A percentile compares a stretch with the other conserved stretches of the same genome.
Evolutionary conservation across 345 rosid genomes (phyloP).

Genomic region (Toxicodendron radicans): DNA sequence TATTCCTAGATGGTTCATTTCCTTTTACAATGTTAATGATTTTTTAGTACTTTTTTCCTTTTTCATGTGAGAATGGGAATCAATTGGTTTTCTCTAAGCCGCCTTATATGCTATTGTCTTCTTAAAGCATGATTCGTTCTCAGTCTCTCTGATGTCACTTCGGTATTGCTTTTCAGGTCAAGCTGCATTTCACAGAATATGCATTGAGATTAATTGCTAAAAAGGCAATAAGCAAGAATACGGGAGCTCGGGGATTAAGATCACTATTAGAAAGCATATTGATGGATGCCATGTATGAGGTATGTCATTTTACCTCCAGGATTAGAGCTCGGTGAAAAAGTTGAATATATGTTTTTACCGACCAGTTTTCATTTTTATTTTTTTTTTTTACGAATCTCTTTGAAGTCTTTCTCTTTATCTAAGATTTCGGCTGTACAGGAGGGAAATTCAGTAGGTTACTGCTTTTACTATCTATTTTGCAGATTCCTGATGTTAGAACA

Average conservation of each 20-base stretch:
- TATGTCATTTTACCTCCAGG: slow-evolving; percentile 5
- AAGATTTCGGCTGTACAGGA: not conserved
- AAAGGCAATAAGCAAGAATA: slow-evolving; percentile 84
- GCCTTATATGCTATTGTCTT: not conserved
- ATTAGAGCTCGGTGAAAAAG: too few relatives aligned
- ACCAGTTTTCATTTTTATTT: too few relatives aligned
- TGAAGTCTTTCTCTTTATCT: not conserved
- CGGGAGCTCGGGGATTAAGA: slow-evolving; percentile 93
- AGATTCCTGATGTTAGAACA: slow-evolving; percentile 84
- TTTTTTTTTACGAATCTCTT: too few relatives aligned
- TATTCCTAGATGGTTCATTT: not conserved
- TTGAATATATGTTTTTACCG: too few relatives aligned
- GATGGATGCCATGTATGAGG: slow-evolving; percentile 99
- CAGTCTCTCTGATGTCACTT: slow-evolving; percentile 14
- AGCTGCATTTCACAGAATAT: slow-evolving; percentile 71
- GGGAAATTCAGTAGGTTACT: not conserved
- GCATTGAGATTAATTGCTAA: slow-evolving; percentile 82
- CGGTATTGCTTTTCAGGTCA: slow-evolving; percentile 53
- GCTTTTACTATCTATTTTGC: slow-evolving; percentile 8
- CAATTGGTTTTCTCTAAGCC: too few relatives aligned
- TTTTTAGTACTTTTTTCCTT: not conserved
- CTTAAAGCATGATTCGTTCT: not conserved
- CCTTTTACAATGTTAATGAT: too few relatives aligned
- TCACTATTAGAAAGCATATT: slow-evolving; percentile 81
- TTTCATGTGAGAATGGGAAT: too few relatives aligned